phyloP scores from a whole-genome alignment of 164 flowering plant genomes.

The Protea cynaroides region DNA sequence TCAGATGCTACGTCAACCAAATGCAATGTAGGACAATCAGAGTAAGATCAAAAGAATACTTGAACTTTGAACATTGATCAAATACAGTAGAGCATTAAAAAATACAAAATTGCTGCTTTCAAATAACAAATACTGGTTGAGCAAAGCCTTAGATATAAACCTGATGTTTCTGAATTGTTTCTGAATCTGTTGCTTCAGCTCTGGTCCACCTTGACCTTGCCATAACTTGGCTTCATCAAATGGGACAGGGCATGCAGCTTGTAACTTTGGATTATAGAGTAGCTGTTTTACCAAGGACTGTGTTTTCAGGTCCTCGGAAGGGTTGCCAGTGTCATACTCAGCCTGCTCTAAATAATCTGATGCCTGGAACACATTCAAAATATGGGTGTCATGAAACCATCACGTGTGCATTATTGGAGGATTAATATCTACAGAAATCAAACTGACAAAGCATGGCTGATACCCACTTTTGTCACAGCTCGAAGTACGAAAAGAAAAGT shows the following conservation, averaged over 20 bases:
- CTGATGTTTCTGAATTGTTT: conserved; percentile 90
- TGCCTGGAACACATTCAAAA: conserved; percentile 42
- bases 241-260: conserved; percentile 89
- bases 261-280: conserved; percentile 62
- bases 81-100: too few species aligned
- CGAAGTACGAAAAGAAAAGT: conserved; percentile 92
- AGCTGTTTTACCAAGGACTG: conserved; percentile 73
- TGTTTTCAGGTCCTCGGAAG: conserved; percentile 75
- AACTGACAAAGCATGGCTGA: conserved; percentile 5
- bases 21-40: too few species aligned
- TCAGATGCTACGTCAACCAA: too few species aligned
- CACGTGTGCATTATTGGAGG: too few species aligned
- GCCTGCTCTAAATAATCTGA: conserved; percentile 89
- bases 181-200: conserved; percentile 77
- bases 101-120: not conserved
- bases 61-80: too few species aligned
- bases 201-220: conserved; percentile 94
- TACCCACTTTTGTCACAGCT: conserved; percentile 85
- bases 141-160: conserved; percentile 27
- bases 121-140: not conserved
- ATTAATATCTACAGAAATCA: not conserved
- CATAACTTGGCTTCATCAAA: conserved; percentile 98
- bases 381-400: not conserved
- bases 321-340: conserved; percentile 84
- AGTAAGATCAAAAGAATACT: too few species aligned